Base-by-base conservation (phyloP, 768 basidiomycete species). In the Coprinellus aureogranulatus region DNA sequence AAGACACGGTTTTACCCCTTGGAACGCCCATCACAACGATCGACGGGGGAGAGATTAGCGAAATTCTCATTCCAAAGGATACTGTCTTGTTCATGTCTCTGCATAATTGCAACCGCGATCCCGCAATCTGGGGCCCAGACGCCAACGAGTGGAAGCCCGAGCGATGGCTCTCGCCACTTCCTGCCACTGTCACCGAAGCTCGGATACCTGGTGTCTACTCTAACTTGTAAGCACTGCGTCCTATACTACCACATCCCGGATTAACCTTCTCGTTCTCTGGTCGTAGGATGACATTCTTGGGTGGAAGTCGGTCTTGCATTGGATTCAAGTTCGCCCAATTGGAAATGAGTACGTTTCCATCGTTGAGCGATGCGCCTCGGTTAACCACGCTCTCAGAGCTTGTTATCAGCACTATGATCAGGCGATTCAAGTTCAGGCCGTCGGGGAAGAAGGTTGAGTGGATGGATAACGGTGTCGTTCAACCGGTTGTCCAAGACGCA, bases 321-420 rank as follows among this genome's bases (percentile, higher is more conserved):
- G 81, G 80, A 0, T 81, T 82, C 70, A 81, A 82, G 62, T 82
- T 84, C 67, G 75, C 81, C 1, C 76, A 82, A 59, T 68, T 83
- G 8, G 81, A 82, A 63, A 80, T 81, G 70, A 82, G 81, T 82
- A 61, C 23, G 77, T 69, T n/a, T n/a, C n/a, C n/a, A n/a, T n/a
- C n/a, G n/a, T n/a, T n/a, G n/a, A n/a, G n/a, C n/a, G n/a, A n/a
- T n/a, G n/a, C n/a, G n/a, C n/a, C n/a, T n/a, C n/a, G n/a, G n/a
- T n/a, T n/a, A n/a, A n/a, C n/a, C n/a, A n/a, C n/a, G n/a, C n/a
- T n/a, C n/a, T n/a, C n/a, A n/a, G n/a, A n/a, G n/a, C n/a, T n/a
- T n/a, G n/a, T n/a, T n/a, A n/a, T n/a, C n/a, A n/a, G n/a, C n/a
- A n/a, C n/a, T n/a, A n/a, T n/a, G n/a, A n/a, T n/a, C n/a, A n/a